Evolutionary conservation across 805 yeast genomes (phyloP).

Genomic region (Hanseniaspora clermontiae): DNA sequence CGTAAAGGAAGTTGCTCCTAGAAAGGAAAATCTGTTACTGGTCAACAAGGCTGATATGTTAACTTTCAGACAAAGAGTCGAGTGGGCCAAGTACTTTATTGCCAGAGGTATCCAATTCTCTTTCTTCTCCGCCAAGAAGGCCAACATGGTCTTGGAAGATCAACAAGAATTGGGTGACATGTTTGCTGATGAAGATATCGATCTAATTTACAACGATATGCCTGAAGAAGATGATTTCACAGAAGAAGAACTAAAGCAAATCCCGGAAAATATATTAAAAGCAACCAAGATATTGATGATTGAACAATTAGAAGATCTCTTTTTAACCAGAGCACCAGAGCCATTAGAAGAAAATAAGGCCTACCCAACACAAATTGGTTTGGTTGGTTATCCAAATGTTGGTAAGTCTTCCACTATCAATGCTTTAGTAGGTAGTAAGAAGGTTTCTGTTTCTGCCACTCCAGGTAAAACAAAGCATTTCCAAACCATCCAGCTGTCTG

Average conservation of each 20-base stretch:
- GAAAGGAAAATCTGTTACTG: slow-evolving; percentile 65
- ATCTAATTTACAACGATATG: slow-evolving; percentile 25
- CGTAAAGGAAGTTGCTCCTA: slow-evolving; percentile 61
- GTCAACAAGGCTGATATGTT: slow-evolving; percentile 91
- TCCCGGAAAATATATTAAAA: slow-evolving; percentile 31
- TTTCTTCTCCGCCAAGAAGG: slow-evolving; percentile 82
- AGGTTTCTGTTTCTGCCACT: slow-evolving; percentile 95
- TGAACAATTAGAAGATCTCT: slow-evolving; percentile 72
- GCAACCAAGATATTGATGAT: slow-evolving; percentile 62
- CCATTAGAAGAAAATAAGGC: slow-evolving; percentile 48
- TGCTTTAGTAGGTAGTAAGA: slow-evolving; percentile 89
- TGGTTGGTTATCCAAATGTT: slow-evolving; percentile 95
- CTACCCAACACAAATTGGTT: slow-evolving; percentile 65
- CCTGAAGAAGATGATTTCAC: slow-evolving; percentile 21
- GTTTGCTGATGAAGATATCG: slow-evolving; percentile 16
- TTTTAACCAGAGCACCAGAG: slow-evolving; percentile 62
- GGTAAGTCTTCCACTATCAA: slow-evolving; percentile 97
- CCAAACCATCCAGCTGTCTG: slow-evolving; percentile 82
- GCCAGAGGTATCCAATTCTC: slow-evolving; percentile 63
- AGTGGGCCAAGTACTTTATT: slow-evolving; percentile 79
- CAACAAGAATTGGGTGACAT: slow-evolving; percentile 33
- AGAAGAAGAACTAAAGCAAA: slow-evolving; percentile 21
- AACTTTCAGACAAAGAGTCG: slow-evolving; percentile 58
- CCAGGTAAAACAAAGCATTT: slow-evolving; percentile 99
- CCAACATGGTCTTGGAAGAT: slow-evolving; percentile 60